Percentiles rank a stretch among this genome's conserved stretches.
These are phyloP conservation scores for Suillus plorans DNA, from an alignment of 768 basidiomycete genomes.

Conservation along the genomic window DNA sequence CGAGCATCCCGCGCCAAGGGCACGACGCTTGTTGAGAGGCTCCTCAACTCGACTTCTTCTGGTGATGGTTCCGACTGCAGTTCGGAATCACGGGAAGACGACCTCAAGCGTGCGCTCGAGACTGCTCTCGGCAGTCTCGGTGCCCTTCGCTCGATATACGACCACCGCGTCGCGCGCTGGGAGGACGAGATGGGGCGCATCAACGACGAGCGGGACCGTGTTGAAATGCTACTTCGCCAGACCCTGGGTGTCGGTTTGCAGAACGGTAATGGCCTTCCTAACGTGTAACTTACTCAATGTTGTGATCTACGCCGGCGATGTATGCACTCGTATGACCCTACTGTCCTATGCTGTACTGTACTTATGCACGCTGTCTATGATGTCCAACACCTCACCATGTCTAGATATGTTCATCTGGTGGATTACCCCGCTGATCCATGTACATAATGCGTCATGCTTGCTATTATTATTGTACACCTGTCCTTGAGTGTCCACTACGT, in stretches of 20 bases:
- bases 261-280: slow-evolving; percentile 17
- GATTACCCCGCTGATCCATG: background rate
- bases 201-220: slow-evolving; percentile 63
- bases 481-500: background rate
- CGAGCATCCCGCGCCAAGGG: slow-evolving; percentile 42
- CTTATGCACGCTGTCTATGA: background rate
- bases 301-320: background rate
- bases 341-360: slow-evolving; percentile 5
- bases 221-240: slow-evolving; percentile 66
- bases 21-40: slow-evolving; percentile 47
- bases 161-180: slow-evolving; percentile 68
- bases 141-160: slow-evolving; percentile 62
- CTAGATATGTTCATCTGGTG: slow-evolving; percentile 1
- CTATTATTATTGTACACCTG: background rate
- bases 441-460: slow-evolving; percentile 1
- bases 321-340: background rate
- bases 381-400: background rate
- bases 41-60: slow-evolving; percentile 40
- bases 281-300: background rate
- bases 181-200: slow-evolving; percentile 66
- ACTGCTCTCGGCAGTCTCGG: slow-evolving; percentile 67
- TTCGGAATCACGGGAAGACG: slow-evolving; percentile 56
- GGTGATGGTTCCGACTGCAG: slow-evolving; percentile 58
- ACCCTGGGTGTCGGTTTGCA: slow-evolving; percentile 48
- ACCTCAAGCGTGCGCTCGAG: slow-evolving; percentile 67